phyloP scores from a whole-genome alignment of 2,329 filamentous ascomycete genomes.

The Alternaria atra region DNA sequence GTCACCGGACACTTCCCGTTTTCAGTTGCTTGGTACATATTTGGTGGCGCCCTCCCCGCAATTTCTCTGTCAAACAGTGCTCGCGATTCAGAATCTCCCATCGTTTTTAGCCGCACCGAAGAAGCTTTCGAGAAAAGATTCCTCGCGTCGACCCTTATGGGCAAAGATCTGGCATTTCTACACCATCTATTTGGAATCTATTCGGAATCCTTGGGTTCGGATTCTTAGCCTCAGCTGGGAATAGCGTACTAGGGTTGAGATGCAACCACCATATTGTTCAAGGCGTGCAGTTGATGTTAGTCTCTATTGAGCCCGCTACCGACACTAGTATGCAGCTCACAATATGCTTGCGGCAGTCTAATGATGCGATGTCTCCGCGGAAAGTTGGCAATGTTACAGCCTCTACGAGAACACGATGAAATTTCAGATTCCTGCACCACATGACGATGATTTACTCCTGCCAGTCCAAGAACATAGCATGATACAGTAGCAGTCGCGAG shows the following conservation, averaged over 20 bases:
- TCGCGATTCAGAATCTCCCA: slow-evolving; percentile 1
- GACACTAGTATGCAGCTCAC: slow-evolving; percentile 1
- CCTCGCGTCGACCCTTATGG: neutral
- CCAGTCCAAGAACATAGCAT: neutral
- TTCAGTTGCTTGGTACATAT: neutral
- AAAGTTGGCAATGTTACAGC: neutral
- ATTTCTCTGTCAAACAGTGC: neutral
- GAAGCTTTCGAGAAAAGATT: neutral
- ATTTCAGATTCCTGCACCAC: neutral
- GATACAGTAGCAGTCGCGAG: neutral
- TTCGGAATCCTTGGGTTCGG: neutral
- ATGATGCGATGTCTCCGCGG: neutral
- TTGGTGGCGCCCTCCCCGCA: slow-evolving; percentile 1
- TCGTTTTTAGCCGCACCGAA: neutral
- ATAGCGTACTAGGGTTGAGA: neutral
- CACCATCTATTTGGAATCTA: neutral
- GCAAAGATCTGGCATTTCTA: neutral
- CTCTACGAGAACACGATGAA: neutral
- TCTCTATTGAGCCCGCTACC: neutral
- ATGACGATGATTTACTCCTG: neutral
- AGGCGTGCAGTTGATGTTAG: neutral
- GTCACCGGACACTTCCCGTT: neutral
- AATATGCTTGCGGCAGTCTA: neutral
- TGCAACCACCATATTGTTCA: neutral
- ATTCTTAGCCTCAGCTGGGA: neutral